Conservation (phyloP, 352 stramenopile genomes). For the Phytophthora capsici region DNA sequence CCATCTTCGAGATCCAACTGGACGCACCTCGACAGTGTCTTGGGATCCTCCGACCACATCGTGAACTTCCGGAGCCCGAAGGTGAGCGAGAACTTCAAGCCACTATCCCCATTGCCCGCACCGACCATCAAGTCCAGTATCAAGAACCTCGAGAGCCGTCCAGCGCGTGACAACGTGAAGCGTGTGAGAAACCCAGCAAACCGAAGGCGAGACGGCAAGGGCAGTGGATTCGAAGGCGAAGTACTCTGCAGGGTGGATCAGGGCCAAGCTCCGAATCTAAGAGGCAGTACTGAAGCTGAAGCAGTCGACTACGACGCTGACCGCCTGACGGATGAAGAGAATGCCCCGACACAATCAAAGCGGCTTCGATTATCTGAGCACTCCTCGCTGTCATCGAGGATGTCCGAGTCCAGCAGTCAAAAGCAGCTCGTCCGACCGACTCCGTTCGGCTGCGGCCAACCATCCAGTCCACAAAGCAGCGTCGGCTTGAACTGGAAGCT, state of each 20-base stretch:
- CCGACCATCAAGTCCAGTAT: slow-evolving; percentile 10
- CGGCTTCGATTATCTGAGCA: slow-evolving; percentile 22
- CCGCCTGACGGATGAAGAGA: slow-evolving; percentile 28
- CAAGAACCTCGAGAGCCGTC: slow-evolving; percentile 55
- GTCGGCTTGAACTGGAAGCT: slow-evolving; percentile 21
- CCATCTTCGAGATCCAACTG: slow-evolving; percentile 56
- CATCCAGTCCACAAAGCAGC: slow-evolving; percentile 1
- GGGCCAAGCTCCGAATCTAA: slow-evolving; percentile 16
- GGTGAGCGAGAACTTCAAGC: slow-evolving; percentile 80
- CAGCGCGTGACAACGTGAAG: slow-evolving; percentile 48
- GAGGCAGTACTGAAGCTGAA: slow-evolving; percentile 6
- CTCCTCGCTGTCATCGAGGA: slow-evolving; percentile 20
- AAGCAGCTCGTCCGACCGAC: slow-evolving; percentile 36
- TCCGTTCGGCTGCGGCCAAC: slow-evolving; percentile 34
- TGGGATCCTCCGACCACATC: slow-evolving; percentile 74
- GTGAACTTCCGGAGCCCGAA: slow-evolving; percentile 83
- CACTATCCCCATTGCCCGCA: slow-evolving; percentile 40
- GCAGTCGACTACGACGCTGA: slow-evolving; percentile 9
- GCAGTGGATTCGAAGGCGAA: slow-evolving; percentile 75
- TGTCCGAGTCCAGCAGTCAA: slow-evolving; percentile 24
- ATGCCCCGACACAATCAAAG: slow-evolving; percentile 27
- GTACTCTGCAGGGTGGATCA: slow-evolving; percentile 61
- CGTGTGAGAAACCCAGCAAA: slow-evolving; percentile 63
- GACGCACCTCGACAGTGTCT: slow-evolving; percentile 69
- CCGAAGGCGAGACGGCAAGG: slow-evolving; percentile 54